Evolutionary conservation across 768 basidiomycete genomes (phyloP).

Genomic region (Serendipita sp.): DNA sequence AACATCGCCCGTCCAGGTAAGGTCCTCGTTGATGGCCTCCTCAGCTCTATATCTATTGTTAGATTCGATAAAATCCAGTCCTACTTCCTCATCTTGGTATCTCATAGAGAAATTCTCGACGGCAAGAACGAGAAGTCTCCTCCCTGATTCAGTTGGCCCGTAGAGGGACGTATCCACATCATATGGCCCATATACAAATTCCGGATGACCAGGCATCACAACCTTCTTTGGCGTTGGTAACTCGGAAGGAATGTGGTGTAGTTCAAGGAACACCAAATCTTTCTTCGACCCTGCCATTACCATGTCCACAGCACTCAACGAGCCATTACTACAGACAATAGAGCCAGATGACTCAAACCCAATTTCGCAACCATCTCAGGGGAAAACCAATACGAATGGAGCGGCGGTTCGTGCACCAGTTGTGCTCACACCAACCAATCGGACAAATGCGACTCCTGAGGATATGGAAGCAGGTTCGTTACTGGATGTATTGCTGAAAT

Average conservation of each 20-base stretch:
- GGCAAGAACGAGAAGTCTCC: neutral
- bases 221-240: neutral
- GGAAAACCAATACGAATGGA: slow-evolving; percentile 24
- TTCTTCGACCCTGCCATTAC: neutral
- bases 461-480: slow-evolving; percentile 66
- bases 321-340: slow-evolving; percentile 57
- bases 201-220: neutral
- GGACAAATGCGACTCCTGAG: slow-evolving; percentile 29
- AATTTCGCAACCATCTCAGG: slow-evolving; percentile 14
- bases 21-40: neutral
- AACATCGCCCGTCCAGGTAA: neutral
- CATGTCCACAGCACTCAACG: slow-evolving; percentile 31
- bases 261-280: neutral
- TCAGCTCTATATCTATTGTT: neutral
- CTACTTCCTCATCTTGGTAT: neutral
- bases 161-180: neutral
- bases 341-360: slow-evolving; percentile 62
- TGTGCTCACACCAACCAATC: slow-evolving; percentile 41
- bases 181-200: neutral
- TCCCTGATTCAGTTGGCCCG: neutral
- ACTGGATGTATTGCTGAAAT: neutral
- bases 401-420: slow-evolving; percentile 27
- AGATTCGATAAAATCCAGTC: neutral
- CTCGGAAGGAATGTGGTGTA: neutral
- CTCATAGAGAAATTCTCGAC: neutral